phyloP scores from a whole-genome alignment of 306 rosid species.

The Bauhinia variegata region DNA sequence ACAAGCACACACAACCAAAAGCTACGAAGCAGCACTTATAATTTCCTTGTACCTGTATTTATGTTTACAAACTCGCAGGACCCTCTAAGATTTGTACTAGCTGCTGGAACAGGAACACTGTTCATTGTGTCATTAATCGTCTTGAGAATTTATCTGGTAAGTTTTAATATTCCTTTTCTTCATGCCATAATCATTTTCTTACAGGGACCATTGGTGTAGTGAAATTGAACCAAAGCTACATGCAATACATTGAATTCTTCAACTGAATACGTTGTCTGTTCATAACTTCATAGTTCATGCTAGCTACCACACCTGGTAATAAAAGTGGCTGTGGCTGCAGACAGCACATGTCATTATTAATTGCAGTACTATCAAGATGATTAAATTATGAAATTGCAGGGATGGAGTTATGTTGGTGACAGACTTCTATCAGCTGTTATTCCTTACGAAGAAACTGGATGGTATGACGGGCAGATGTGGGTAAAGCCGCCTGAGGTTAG shows the following conservation, averaged over 20 bases:
- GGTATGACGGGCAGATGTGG: slow-evolving; percentile 99
- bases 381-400: slow-evolving; percentile 50
- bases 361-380: slow-evolving; percentile 13
- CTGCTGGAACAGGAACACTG: slow-evolving; percentile 97
- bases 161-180: slow-evolving; percentile 33
- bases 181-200: slow-evolving; percentile 10
- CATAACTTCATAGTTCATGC: neutral
- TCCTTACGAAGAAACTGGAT: slow-evolving; percentile 97
- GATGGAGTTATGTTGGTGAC: slow-evolving; percentile 99
- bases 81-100: slow-evolving; percentile 83
- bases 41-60: slow-evolving; percentile 10
- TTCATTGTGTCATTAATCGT: slow-evolving; percentile 84
- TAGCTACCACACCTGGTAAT: neutral
- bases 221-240: neutral
- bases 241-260: slow-evolving; percentile 14
- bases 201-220: slow-evolving; percentile 23
- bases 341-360: slow-evolving; percentile 5
- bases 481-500: slow-evolving; percentile 97
- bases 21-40: slow-evolving; percentile 15
- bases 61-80: slow-evolving; percentile 65
- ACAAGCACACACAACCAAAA: neutral
- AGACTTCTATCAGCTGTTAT: slow-evolving; percentile 94
- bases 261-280: slow-evolving; percentile 16
- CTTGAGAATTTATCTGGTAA: slow-evolving; percentile 88
- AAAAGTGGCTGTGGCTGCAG: neutral